Base-by-base conservation (phyloP, 2,329 filamentous ascomycete genomes). In the Fusarium verrucosum region DNA sequence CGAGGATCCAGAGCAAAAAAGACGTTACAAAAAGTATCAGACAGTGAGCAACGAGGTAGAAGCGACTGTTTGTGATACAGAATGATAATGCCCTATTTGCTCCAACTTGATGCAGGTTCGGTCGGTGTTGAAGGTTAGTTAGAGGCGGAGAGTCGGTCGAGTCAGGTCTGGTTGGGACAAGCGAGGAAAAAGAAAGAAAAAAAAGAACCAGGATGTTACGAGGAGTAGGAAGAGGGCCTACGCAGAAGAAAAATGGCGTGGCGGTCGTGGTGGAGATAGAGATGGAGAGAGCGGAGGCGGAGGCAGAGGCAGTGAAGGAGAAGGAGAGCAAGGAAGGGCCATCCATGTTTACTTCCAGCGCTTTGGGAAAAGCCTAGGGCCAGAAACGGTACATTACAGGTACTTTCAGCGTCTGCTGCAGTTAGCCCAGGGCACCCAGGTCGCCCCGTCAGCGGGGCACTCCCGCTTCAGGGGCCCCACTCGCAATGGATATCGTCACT, bases 341-440 rank as follows among this genome's bases (percentile, higher is more conserved):
- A 58, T 47, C 52, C 42, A 36, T 70, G 68, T 70, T 71, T 71
- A 70, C 68, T 70, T 69, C 49, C 50, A 54, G 65, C 55, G 54
- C 63, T 70, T 70, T 70, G 58, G 67, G 68, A 33, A 63, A 70
- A 59, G 68, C 43, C 56, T 57, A 56, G 64, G 44, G 8, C 25
- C 22, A 30, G 7, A 22, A 51, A 38, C 44, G 59, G 62, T 70
- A 70, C 68, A 47, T 59, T 5, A 28, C 11, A 46, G 59, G 49
- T 70, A 70, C 68, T 19, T 62, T 41, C 13, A 25, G 51, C 50
- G 28, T n/a, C 17, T 44, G 36, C 25, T 54, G 23, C 38, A 44
- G 32, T 38, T 43, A 36, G 41, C 17, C 38, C 54, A 60, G 42
- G 62, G 60, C 61, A n/a, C 54, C 40, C 38, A 37, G 20, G 52